Conservation (phyloP, 176 grass and related monocot genomes). For the Cocos nucifera region DNA sequence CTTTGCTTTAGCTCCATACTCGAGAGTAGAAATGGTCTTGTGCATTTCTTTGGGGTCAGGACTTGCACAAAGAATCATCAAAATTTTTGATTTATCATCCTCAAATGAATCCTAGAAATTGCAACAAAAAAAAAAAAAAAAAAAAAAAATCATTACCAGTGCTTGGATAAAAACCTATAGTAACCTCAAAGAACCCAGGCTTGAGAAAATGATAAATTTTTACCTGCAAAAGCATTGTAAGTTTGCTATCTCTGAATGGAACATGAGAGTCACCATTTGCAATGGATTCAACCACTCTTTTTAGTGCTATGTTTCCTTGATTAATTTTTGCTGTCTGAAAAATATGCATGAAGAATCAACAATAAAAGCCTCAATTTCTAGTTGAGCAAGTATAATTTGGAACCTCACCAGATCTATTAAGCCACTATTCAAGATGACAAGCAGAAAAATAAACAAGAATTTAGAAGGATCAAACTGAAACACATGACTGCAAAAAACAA, state of each 20-base stretch:
- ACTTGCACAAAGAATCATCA: constrained; percentile 98
- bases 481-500: no score
- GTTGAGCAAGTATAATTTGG: no score
- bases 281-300: constrained; percentile 87
- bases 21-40: constrained; percentile 86
- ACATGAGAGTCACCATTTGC: constrained; percentile 92
- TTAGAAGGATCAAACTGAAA: no score
- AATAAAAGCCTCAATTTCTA: no score
- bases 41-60: constrained; percentile 82
- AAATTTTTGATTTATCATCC: constrained; percentile 90
- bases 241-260: constrained; percentile 88
- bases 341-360: constrained; percentile 5
- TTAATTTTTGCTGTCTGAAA: constrained; percentile 86
- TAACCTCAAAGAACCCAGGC: no score
- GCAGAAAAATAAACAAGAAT: no score
- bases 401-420: no score
- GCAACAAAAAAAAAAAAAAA: neutral
- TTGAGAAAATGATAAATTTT: no score
- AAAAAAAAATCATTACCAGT: neutral
- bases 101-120: constrained; percentile 79
- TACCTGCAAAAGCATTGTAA: constrained; percentile 95
- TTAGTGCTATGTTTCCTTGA: constrained; percentile 78
- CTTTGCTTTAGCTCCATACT: constrained; percentile 94
- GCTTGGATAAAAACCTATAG: no score
- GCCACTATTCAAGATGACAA: no score